Evolutionary conservation across 2,329 filamentous ascomycete genomes (phyloP).

Genomic region (Pseudogymnoascus sp.): DNA sequence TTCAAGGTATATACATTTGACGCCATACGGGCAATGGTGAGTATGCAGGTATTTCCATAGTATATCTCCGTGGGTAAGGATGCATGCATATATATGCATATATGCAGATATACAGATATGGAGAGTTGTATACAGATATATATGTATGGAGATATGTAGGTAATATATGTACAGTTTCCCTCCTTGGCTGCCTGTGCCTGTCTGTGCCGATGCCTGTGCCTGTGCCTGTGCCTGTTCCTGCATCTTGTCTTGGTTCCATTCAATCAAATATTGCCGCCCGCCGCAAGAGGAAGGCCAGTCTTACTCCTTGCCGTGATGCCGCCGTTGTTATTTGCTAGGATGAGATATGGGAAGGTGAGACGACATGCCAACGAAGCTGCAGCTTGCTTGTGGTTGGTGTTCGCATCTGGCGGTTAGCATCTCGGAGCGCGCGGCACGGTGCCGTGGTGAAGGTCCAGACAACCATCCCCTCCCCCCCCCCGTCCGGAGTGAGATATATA

Average conservation of each 20-base stretch:
- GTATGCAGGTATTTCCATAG: background rate
- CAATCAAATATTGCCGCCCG: background rate
- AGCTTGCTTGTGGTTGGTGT: background rate
- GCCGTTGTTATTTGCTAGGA: background rate
- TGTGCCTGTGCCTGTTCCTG: too few species aligned
- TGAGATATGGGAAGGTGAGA: background rate
- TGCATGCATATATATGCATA: slow-evolving; percentile 6
- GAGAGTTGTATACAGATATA: background rate
- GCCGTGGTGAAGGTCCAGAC: background rate
- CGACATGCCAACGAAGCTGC: background rate
- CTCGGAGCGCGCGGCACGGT: background rate
- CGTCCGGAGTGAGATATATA: background rate
- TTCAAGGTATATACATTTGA: background rate
- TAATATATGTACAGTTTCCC: background rate
- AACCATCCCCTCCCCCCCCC: background rate
- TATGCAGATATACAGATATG: background rate
- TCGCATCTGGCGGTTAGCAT: background rate
- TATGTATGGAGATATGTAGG: background rate
- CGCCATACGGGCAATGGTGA: background rate
- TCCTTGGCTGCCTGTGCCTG: background rate
- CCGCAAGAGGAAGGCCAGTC: background rate
- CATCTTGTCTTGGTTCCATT: background rate
- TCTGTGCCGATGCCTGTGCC: too few species aligned
- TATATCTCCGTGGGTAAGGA: slow-evolving; percentile 2
- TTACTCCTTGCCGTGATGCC: background rate